Base-by-base conservation (phyloP, 2,329 filamentous ascomycete species). In the Xylaria sp. region DNA sequence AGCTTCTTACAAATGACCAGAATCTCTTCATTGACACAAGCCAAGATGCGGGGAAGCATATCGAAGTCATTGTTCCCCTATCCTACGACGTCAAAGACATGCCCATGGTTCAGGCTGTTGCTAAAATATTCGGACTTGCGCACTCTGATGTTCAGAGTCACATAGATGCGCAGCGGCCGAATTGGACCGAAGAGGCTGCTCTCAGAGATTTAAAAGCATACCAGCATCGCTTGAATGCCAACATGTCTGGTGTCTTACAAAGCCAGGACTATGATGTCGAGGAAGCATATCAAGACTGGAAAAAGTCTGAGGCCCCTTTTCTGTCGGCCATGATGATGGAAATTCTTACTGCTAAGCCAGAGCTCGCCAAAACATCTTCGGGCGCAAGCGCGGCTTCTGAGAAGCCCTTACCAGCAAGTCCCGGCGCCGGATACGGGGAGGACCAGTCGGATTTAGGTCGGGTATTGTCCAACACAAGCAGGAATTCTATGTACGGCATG, bases 11-110 rank as follows among this genome's bases (percentile, higher is more conserved):
- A 58, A 96, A 97, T 78, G 95, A 98, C 74, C 93, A 97, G 79
- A 94, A 98, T 77, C 84, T 99, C 58, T 88, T 89, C 53, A 85
- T 90, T 20, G 85, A 86, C 71, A 84, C 86, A 55, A 84, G 84
- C 54, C 86, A 87, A 73, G 84, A 86, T 61, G 84, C 85, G 53
- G 83, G 89, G 39, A 87, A 87, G 54, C 92, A 90, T 9, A 86
- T 96, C 69, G 95, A 97, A 78, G 92, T 95, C 25, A 86, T 92
- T 63, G 88, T 94, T 2, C 94, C 95, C 11, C 83, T 96, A 65
- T 96, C 89, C 75, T 93, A 97, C 79, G 93, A 97, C 79, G 91
- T 98, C 76, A 97, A 96, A 80, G 96, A 99, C 77, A 99, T 99
- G 96, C 90, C 90, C 42, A 87, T 97, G 80, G 96, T 97, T 31